Evolutionary conservation across 257 asterid genomes (phyloP).

Genomic region (Paulownia fortunei): DNA sequence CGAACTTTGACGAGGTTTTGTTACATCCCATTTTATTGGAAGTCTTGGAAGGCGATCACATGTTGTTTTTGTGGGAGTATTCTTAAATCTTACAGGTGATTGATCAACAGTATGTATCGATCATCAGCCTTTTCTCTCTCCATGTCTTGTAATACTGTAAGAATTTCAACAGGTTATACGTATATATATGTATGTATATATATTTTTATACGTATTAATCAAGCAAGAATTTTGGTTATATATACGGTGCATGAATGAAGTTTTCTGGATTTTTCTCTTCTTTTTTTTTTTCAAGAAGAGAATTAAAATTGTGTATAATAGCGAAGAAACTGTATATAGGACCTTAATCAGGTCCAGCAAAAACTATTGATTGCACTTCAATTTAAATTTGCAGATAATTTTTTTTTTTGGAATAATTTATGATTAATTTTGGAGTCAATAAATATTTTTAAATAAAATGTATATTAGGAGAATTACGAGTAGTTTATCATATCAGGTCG

Average conservation of each 20-base stretch:
- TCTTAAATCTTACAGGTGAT: conserved; percentile 68
- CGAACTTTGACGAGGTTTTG: conserved; percentile 71
- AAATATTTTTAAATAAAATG: background rate
- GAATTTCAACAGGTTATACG: background rate
- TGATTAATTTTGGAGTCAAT: background rate
- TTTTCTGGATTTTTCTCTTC: background rate
- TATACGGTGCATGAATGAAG: background rate
- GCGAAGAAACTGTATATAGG: too few species aligned
- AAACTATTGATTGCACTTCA: background rate
- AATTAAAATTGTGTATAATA: too few species aligned
- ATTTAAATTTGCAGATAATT: background rate
- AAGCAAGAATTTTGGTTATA: background rate
- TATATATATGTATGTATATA: background rate
- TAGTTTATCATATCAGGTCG: too few species aligned
- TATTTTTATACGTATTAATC: background rate
- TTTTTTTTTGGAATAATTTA: background rate
- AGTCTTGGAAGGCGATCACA: conserved; percentile 70
- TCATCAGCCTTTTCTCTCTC: background rate
- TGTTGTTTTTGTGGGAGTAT: conserved; percentile 70
- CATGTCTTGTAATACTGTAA: background rate
- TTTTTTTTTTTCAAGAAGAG: background rate
- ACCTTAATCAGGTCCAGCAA: too few species aligned
- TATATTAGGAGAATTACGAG: too few species aligned
- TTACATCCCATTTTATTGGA: conserved; percentile 65
- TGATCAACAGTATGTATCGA: background rate